Percentiles rank a stretch among this genome's conserved stretches.
These are phyloP conservation scores for Hymenoscyphus linearis DNA, from an alignment of 2,329 filamentous ascomycete genomes.

Conservation along the genomic window DNA sequence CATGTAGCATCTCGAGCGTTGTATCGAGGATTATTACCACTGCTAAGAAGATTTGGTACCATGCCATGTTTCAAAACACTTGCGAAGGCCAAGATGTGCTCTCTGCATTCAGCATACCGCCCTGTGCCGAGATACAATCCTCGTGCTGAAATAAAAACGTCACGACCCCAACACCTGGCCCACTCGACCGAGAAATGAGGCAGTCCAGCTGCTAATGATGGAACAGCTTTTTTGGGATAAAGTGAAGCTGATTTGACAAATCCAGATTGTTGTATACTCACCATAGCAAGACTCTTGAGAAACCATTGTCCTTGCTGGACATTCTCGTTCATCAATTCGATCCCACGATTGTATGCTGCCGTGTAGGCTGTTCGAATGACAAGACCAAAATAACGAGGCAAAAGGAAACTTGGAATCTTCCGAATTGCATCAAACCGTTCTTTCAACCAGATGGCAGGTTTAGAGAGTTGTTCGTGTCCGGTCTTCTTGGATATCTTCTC, in stretches of 20 bases:
- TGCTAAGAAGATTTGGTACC: constrained; percentile 90
- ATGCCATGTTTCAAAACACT: constrained; percentile 97
- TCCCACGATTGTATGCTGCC: constrained; percentile 71
- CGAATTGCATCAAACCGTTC: constrained; percentile 83
- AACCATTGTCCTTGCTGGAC: constrained; percentile 82
- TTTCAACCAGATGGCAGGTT: constrained; percentile 71
- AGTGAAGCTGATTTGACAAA: constrained; percentile 85
- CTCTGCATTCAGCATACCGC: constrained; percentile 79
- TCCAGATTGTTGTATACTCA: constrained; percentile 86
- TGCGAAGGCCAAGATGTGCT: constrained; percentile 91
- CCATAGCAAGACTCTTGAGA: constrained; percentile 80
- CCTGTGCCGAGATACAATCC: constrained; percentile 89
- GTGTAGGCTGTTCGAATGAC: constrained; percentile 83
- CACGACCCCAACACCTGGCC: constrained; percentile 95
- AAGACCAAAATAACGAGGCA: constrained; percentile 90
- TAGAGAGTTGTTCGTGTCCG: constrained; percentile 56
- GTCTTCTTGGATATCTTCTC: constrained; percentile 63
- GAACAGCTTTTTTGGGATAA: constrained; percentile 78
- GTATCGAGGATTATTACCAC: constrained; percentile 81
- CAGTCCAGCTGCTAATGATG: constrained; percentile 83
- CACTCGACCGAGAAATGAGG: constrained; percentile 92
- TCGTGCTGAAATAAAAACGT: constrained; percentile 92
- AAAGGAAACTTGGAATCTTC: constrained; percentile 77
- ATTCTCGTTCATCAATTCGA: constrained; percentile 74
- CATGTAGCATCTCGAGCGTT: constrained; percentile 95